Conservation (phyloP, 164 flowering plant species). For the Magnolia officinalis region DNA sequence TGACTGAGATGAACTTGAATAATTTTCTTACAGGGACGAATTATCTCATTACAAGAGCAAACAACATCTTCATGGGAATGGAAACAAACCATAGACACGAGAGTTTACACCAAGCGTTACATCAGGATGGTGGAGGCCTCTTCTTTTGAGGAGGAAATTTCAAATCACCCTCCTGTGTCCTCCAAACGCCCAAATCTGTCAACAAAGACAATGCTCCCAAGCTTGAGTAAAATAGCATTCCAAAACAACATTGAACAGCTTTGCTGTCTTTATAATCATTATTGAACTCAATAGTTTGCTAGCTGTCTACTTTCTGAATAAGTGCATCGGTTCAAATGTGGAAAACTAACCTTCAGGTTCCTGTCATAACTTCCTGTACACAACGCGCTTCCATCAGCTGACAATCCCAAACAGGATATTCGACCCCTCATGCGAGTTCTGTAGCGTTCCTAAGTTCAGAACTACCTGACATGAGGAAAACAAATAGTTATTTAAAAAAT, state of each 20-base stretch:
- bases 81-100: too few species aligned
- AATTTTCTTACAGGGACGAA: too few species aligned
- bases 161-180: constrained; percentile 66
- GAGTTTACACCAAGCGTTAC: too few species aligned
- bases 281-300: too few species aligned
- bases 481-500: background rate
- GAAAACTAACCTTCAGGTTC: constrained; percentile 68
- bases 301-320: background rate
- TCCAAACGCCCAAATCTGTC: constrained; percentile 96
- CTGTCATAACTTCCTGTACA: constrained; percentile 97
- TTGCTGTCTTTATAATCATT: background rate
- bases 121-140: too few species aligned
- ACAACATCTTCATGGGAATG: too few species aligned
- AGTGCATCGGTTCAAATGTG: background rate
- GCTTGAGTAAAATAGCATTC: background rate
- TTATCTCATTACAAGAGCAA: too few species aligned
- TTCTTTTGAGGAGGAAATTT: background rate
- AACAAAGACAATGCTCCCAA: constrained; percentile 4
- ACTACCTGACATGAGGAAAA: constrained; percentile 47
- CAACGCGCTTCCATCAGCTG: constrained; percentile 97
- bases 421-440: constrained; percentile 73
- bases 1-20: too few species aligned
- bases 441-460: constrained; percentile 77
- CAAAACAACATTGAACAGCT: background rate
- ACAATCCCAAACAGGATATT: constrained; percentile 83